phyloP scores from a whole-genome alignment of 2,329 filamentous ascomycete genomes.

The Thermomyces lanuginosus region DNA sequence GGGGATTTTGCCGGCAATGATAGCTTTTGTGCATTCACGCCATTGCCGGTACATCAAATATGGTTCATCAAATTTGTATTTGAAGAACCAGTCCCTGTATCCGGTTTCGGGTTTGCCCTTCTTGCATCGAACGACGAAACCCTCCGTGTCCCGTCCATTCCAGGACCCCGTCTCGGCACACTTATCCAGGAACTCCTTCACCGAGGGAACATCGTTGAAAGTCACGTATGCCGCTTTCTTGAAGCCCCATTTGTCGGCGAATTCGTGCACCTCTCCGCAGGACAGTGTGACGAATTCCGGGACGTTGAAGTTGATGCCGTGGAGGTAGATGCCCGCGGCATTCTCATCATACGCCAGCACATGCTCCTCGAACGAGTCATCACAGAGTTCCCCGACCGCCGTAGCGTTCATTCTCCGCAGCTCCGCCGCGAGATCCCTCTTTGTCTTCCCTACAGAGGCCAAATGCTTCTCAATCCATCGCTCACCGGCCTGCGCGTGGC shows the following conservation, averaged over 20 bases:
- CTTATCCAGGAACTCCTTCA: conserved; percentile 66
- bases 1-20: conserved; percentile 60
- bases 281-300: conserved; percentile 81
- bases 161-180: conserved; percentile 81
- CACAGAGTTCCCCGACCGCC: conserved; percentile 87
- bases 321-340: conserved; percentile 77
- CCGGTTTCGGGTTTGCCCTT: conserved; percentile 33
- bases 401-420: conserved; percentile 73
- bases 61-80: conserved; percentile 98
- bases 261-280: conserved; percentile 65
- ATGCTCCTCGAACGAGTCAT: conserved; percentile 92
- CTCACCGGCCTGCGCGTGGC: conserved; percentile 75
- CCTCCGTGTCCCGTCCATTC: conserved; percentile 83
- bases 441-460: conserved; percentile 57
- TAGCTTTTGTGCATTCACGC: conserved; percentile 85
- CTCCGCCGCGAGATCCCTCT: conserved; percentile 58
- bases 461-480: conserved; percentile 68
- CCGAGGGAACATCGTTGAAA: conserved; percentile 56
- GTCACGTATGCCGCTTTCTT: conserved; percentile 68
- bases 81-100: conserved; percentile 97
- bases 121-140: conserved; percentile 88
- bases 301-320: conserved; percentile 92
- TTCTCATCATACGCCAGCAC: conserved; percentile 76
- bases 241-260: conserved; percentile 88
- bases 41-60: conserved; percentile 98